Conservation (phyloP, 805 yeast genomes). For the Sugiyamaella mastotermitis region DNA sequence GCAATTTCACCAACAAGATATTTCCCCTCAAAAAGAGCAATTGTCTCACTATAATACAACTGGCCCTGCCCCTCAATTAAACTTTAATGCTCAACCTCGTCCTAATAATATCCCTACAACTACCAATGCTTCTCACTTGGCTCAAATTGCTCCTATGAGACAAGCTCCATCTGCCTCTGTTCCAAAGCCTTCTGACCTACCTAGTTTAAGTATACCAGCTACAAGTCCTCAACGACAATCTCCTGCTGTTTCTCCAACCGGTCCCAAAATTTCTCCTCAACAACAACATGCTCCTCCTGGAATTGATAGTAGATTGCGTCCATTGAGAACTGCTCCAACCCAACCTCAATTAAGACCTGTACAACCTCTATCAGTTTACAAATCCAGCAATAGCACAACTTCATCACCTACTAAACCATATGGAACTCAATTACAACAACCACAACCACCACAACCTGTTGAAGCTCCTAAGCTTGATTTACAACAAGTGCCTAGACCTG, state of each 20-base stretch:
- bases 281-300: background rate
- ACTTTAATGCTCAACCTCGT: constrained; percentile 4
- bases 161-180: constrained; percentile 17
- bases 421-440: constrained; percentile 1
- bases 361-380: constrained; percentile 4
- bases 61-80: background rate
- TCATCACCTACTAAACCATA: background rate
- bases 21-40: background rate
- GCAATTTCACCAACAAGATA: constrained; percentile 1
- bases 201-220: background rate
- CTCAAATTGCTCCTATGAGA: constrained; percentile 22
- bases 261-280: constrained; percentile 5
- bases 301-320: constrained; percentile 1
- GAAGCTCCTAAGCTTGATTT: constrained; percentile 1
- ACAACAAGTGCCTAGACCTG: constrained; percentile 4
- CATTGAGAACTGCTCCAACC: constrained; percentile 3
- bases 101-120: too few relatives aligned
- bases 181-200: constrained; percentile 2
- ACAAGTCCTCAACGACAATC: constrained; percentile 5
- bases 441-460: background rate
- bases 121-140: constrained; percentile 21
- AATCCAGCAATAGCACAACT: background rate
- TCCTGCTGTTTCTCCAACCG: constrained; percentile 10
- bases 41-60: background rate
- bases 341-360: constrained; percentile 2